phyloP scores from a whole-genome alignment of 768 basidiomycete species.

The Mycena metata region DNA sequence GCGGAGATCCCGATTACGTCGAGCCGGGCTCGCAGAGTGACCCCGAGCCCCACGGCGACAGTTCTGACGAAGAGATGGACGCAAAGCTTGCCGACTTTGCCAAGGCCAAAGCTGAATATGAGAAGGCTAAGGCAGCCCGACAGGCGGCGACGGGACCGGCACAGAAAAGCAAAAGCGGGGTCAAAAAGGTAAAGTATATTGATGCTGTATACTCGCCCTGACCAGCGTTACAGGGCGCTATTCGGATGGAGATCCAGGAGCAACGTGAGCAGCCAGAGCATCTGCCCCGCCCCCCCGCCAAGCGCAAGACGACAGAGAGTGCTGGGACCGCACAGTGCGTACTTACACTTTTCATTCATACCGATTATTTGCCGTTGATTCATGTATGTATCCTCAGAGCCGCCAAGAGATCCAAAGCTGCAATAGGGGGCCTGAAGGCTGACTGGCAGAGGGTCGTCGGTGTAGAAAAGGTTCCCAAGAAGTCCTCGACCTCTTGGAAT shows the following conservation, averaged over 20 bases:
- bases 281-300: background rate
- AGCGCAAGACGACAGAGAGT: background rate
- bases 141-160: too few relatives aligned
- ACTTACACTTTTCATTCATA: too few relatives aligned
- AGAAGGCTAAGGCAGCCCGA: background rate
- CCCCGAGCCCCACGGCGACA: background rate
- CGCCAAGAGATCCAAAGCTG: conserved; percentile 14
- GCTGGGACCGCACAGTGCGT: background rate
- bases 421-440: background rate
- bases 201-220: background rate
- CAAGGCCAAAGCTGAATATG: background rate
- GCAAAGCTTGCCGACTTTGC: background rate
- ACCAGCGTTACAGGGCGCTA: background rate
- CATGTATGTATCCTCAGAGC: background rate
- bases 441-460: conserved; percentile 12
- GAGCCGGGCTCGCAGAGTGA: too few relatives aligned
- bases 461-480: conserved; percentile 11
- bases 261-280: background rate
- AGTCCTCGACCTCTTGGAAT: background rate
- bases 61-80: background rate
- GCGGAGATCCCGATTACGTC: background rate
- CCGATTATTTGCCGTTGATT: background rate
- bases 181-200: background rate
- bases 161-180: background rate
- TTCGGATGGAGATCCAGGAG: background rate